phyloP scores from a whole-genome alignment of 495 filamentous ascomycete genomes.

The Annulohypoxylon moriforme region DNA sequence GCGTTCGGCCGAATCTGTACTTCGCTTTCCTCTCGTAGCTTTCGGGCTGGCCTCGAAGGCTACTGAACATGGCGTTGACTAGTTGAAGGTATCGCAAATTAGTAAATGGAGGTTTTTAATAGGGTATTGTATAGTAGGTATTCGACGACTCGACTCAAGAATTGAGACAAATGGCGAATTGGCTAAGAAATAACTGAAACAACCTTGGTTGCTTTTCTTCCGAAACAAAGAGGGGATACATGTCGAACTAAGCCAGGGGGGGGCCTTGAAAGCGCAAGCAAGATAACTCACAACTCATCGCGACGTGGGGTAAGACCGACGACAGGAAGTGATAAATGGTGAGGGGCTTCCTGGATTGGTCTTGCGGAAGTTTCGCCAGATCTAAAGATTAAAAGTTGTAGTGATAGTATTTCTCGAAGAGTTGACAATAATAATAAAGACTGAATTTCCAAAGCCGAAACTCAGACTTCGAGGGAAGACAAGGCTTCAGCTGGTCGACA shows the following conservation, averaged over 20 bases:
- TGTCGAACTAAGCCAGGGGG: slow-evolving; percentile 5
- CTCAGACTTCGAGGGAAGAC: background rate
- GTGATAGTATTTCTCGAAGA: background rate
- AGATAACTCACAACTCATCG: slow-evolving; percentile 52
- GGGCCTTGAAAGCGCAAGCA: slow-evolving; percentile 14
- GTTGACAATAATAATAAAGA: background rate
- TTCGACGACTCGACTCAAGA: slow-evolving; percentile 25
- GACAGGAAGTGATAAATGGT: slow-evolving; percentile 20
- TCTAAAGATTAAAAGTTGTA: background rate
- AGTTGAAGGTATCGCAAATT: slow-evolving; percentile 18
- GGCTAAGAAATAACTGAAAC: slow-evolving; percentile 14
- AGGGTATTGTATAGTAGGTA: slow-evolving; percentile 4
- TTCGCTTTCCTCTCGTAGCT: slow-evolving; percentile 98
- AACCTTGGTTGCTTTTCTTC: slow-evolving; percentile 12
- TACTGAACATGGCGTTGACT: slow-evolving; percentile 95
- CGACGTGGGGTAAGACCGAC: slow-evolving; percentile 44
- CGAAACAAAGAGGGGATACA: slow-evolving; percentile 20
- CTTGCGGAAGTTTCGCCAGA: slow-evolving; percentile 11
- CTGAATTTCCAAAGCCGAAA: background rate
- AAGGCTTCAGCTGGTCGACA: slow-evolving; percentile 16
- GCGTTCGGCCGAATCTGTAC: slow-evolving; percentile 91
- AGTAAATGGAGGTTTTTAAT: slow-evolving; percentile 17
- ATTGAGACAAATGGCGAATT: slow-evolving; percentile 19
- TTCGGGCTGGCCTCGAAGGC: slow-evolving; percentile 96
- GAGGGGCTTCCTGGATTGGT: slow-evolving; percentile 21